These are phyloP conservation scores for Pisolithus tinctorius DNA, from an alignment of 768 basidiomycete species.

Conservation along the genomic window DNA sequence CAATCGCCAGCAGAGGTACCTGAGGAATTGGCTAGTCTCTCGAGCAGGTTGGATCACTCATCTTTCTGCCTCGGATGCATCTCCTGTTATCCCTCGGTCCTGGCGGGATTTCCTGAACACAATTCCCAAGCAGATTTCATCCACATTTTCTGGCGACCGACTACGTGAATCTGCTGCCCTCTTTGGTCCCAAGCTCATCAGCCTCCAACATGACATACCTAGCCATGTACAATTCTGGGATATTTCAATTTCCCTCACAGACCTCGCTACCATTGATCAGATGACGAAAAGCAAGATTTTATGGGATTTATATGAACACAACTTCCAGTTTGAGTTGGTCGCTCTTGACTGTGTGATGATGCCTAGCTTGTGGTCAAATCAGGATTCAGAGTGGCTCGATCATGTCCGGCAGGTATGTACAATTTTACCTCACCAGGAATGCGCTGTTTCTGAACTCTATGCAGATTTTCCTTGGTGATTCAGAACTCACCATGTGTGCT, in stretches of 20 bases:
- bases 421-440: neutral
- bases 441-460: neutral
- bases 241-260: neutral
- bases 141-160: neutral
- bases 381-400: neutral
- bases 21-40: neutral
- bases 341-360: conserved; percentile 5
- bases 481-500: neutral
- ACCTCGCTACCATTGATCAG: neutral
- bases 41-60: neutral
- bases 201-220: neutral
- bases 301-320: conserved; percentile 14
- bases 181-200: neutral
- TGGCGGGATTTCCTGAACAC: neutral
- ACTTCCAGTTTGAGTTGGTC: conserved; percentile 13
- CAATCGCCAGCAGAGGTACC: neutral
- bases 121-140: neutral
- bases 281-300: conserved; percentile 4
- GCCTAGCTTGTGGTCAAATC: neutral
- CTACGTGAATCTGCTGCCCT: neutral
- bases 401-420: neutral
- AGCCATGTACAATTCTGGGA: neutral
- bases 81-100: neutral
- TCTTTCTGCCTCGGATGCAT: neutral
- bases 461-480: neutral